Percentiles rank a stretch among this genome's conserved stretches.
These are phyloP conservation scores for Anisodus tanguticus DNA, from an alignment of 257 asterid species.

Conservation along the genomic window DNA sequence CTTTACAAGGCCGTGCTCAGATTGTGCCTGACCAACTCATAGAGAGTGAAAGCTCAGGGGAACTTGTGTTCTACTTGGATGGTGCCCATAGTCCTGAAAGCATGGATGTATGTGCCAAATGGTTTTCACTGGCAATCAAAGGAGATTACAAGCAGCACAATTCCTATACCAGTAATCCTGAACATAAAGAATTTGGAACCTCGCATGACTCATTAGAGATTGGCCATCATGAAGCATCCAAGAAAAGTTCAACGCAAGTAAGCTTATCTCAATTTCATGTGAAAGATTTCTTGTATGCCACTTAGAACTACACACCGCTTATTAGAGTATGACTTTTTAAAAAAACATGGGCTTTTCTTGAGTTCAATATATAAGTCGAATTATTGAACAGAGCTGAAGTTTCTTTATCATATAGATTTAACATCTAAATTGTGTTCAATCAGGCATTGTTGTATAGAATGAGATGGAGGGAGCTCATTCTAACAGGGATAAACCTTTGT, in stretches of 20 bases:
- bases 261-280: slow-evolving; percentile 19
- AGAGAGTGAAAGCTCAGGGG: slow-evolving; percentile 66
- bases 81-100: slow-evolving; percentile 99
- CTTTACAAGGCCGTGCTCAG: slow-evolving; percentile 96
- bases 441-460: not conserved
- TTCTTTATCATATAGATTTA: not conserved
- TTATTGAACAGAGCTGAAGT: not conserved
- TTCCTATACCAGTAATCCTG: slow-evolving; percentile 34
- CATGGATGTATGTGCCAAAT: slow-evolving; percentile 97
- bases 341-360: not conserved
- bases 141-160: slow-evolving; percentile 47
- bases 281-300: not conserved
- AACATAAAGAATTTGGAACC: slow-evolving; percentile 37
- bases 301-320: not conserved
- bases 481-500: not conserved
- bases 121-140: slow-evolving; percentile 76
- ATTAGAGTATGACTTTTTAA: not conserved
- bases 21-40: slow-evolving; percentile 70
- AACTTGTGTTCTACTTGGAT: slow-evolving; percentile 86
- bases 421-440: not conserved
- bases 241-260: slow-evolving; percentile 57
- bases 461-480: not conserved
- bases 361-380: not conserved
- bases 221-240: slow-evolving; percentile 34
- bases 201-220: slow-evolving; percentile 37